Evolutionary conservation across 306 rosid genomes (phyloP).

Genomic region (Alnus rubra): DNA sequence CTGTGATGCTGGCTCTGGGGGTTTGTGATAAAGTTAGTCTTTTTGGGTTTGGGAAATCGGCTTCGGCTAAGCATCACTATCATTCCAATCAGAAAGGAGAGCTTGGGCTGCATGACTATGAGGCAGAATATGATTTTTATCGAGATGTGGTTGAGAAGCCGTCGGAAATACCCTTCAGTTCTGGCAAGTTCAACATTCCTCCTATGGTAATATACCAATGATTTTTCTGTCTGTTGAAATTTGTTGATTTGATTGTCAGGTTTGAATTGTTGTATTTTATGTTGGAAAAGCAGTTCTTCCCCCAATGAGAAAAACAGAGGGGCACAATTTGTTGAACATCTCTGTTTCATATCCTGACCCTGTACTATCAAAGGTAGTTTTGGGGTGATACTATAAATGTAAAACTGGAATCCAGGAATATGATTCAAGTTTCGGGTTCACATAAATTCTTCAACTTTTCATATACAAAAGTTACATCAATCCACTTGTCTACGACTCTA

Average conservation of each 20-base stretch:
- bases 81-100: conserved; percentile 91
- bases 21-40: conserved; percentile 80
- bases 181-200: conserved; percentile 69
- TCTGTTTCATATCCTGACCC: conserved; percentile 27
- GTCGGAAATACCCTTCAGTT: conserved; percentile 66
- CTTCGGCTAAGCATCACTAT: conserved; percentile 83
- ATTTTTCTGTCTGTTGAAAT: conserved; percentile 23
- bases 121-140: conserved; percentile 85
- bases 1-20: conserved; percentile 87
- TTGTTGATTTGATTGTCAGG: conserved; percentile 15
- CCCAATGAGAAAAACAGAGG: conserved; percentile 14
- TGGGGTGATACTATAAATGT: conserved; percentile 46
- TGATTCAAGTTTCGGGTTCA: not conserved
- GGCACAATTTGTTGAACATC: conserved; percentile 27
- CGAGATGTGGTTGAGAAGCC: conserved; percentile 62
- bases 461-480: not conserved
- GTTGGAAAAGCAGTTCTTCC: conserved; percentile 19
- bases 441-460: not conserved
- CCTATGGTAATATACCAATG: conserved; percentile 75
- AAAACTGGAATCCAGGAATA: conserved; percentile 46
- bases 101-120: conserved; percentile 88
- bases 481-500: not conserved
- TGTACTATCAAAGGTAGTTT: conserved; percentile 45
- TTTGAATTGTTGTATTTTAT: conserved; percentile 28
- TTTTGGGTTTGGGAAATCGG: conserved; percentile 85